Evolutionary conservation across 352 stramenopile species (phyloP).

Genomic region (Phytophthora citrophthora): DNA sequence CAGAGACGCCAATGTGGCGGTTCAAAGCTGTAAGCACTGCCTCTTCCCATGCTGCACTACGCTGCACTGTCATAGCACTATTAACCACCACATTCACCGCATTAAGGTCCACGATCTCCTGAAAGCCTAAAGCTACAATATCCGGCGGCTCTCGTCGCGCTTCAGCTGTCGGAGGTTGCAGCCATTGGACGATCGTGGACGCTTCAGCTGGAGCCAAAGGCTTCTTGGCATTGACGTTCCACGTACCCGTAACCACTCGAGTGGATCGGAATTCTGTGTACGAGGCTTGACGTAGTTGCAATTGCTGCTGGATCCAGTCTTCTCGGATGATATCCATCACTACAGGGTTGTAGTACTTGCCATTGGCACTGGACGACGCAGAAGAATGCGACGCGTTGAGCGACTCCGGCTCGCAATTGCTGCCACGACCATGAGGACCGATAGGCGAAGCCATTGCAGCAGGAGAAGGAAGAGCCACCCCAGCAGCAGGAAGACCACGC

Average conservation of each 20-base stretch:
- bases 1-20: slow-evolving; percentile 44
- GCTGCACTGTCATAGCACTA: slow-evolving; percentile 91
- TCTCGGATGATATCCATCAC: slow-evolving; percentile 88
- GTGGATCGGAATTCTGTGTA: slow-evolving; percentile 77
- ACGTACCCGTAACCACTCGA: slow-evolving; percentile 91
- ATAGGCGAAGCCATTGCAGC: slow-evolving; percentile 14
- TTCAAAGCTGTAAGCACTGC: slow-evolving; percentile 92
- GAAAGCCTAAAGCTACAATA: slow-evolving; percentile 88
- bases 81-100: slow-evolving; percentile 99
- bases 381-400: slow-evolving; percentile 7
- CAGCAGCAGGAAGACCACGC: slow-evolving; percentile 1
- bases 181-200: slow-evolving; percentile 71
- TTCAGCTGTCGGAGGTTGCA: slow-evolving; percentile 41
- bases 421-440: background rate
- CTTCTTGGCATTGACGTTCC: slow-evolving; percentile 99
- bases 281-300: slow-evolving; percentile 57
- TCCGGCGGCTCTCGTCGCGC: slow-evolving; percentile 42
- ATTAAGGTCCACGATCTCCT: slow-evolving; percentile 99
- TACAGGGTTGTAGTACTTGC: slow-evolving; percentile 81
- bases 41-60: slow-evolving; percentile 92
- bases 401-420: slow-evolving; percentile 22
- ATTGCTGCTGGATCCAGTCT: slow-evolving; percentile 88
- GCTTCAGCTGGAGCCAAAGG: slow-evolving; percentile 72
- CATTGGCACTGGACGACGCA: slow-evolving; percentile 33
- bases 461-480: slow-evolving; percentile 14